Base-by-base conservation (phyloP, 2,329 filamentous ascomycete genomes). In the Aspergillus hiratsukae region DNA sequence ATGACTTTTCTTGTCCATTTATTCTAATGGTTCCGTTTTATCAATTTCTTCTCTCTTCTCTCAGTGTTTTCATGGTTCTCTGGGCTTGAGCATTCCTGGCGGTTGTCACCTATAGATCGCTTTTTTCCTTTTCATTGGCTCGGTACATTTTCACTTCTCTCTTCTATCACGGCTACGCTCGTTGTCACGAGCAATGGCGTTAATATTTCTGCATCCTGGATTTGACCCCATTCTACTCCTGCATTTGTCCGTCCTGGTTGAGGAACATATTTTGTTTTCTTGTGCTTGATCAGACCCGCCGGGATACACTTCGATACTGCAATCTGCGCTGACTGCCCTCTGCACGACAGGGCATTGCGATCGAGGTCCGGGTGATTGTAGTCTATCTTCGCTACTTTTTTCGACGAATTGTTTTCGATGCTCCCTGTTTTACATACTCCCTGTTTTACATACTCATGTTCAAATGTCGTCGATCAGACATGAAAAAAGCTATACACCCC, bases 81-180 rank as follows among this genome's bases (percentile, higher is more conserved):
- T 59, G 56, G 58, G 57, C 63, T 62, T 61, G 58, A 67, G 73
- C 76, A 72, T 72, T 72, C 69, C 67, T 68, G 64, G 69, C 68
- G 65, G 65, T 68, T 69, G 65, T 66, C 69, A 66, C 66, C 66
- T 62, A 74, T 74, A 74, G 72, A 74, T 66, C 66, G 65, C 65
- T 68, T 65, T 58, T 61, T 64, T 66, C 62, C 60, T 64, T 58
- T 61, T 63, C 54, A 63, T 67, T 58, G 60, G 64, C 63, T 70
- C 64, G 65, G 65, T 64, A 70, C 65, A 65, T 70, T 70, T 59
- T 54, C 28, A 28, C 7, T 52, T 41, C 11, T 23, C 49, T 56
- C 46, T 52, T 56, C 61, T 59, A 7, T 17, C 14, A 17, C 31
- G 11, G 35, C 49, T 51, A 21, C 11, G 48, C 54, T 41, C 51